Evolutionary conservation across 2,329 filamentous ascomycete genomes (phyloP), one percentile per base, ranked within the genome.

Genomic region (Claviceps monticola): DNA sequence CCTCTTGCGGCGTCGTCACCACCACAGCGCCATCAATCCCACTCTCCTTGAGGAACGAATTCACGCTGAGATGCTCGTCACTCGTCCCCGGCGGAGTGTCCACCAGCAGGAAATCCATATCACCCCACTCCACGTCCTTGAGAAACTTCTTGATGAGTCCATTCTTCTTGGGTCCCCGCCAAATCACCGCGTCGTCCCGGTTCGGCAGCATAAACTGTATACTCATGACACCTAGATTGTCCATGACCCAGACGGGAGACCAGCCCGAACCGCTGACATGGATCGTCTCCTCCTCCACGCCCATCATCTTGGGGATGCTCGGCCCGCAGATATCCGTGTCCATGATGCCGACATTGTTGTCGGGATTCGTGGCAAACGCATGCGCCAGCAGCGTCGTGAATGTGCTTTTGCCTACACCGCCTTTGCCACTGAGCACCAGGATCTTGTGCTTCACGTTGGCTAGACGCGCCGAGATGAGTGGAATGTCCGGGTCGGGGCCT

Each of bases 261-360:
- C 90, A 96, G 2, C 93, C 93, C 1, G 84, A 80, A 50, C 80
- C 84, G 63, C 84, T 93, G 50, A 95, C 82, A 66, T 98, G 93
- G 50, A 98, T 93, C 1, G 86, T 95, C 70, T 98, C 91, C 26
- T 81, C 73, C 68, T 96, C 90, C 1, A 96, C 91, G 37, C 93
- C 93, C 83, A 98, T 90, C 91, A 98, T 97, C 72, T 96, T 96
- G 19, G 93, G 93, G 61, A 98, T 96, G 57, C 83, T 88, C 0
- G 93, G 93, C 0, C 93, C 93, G 69, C 89, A 96, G 56, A 98
- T 95, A 67, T 98, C 93, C 6, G 93, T 94, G 68, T 98, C 93
- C 88, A 97, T 96, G 60, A 98, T 84, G 19, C 91, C 93, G 29
- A 98, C 87, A 1, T 81, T 88, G 52, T 74, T 84, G 46, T 84